These are phyloP conservation scores for Trichoderma polysporum DNA, from an alignment of 2,329 filamentous ascomycete species.

Conservation along the genomic window DNA sequence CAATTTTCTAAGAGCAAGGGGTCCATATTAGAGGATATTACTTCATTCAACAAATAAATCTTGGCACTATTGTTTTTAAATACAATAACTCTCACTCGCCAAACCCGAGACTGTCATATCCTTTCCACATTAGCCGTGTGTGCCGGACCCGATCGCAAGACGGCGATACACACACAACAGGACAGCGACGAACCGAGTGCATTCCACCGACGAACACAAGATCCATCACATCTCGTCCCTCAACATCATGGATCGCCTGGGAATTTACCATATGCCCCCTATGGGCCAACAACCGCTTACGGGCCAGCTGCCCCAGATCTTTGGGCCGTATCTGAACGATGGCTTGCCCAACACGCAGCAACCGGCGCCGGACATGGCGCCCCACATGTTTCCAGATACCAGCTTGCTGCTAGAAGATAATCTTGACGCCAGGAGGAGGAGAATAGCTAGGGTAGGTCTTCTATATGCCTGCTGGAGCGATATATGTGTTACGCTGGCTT, in stretches of 20 bases:
- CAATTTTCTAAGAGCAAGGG: background rate
- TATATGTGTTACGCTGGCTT: background rate
- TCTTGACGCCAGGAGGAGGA: slow-evolving; percentile 82
- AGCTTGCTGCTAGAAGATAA: slow-evolving; percentile 60
- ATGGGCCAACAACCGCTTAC: slow-evolving; percentile 59
- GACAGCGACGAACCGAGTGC: background rate
- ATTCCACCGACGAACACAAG: background rate
- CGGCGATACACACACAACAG: background rate
- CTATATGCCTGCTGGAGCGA: background rate
- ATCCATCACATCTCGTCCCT: background rate
- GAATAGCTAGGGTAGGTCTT: slow-evolving; percentile 75
- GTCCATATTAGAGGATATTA: background rate
- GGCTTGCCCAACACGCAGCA: slow-evolving; percentile 55
- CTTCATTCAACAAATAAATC: background rate
- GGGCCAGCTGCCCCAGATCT: slow-evolving; percentile 68
- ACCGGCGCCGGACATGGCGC: slow-evolving; percentile 55
- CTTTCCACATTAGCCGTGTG: background rate
- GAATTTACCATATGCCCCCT: slow-evolving; percentile 56
- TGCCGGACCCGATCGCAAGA: background rate
- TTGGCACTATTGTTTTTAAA: background rate
- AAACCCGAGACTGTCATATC: background rate
- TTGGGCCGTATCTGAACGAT: slow-evolving; percentile 61
- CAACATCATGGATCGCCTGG: slow-evolving; percentile 46
- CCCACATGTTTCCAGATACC: slow-evolving; percentile 61
- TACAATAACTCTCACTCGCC: background rate